Base-by-base conservation (phyloP, 257 asterid species). In the Eucommia ulmoides region DNA sequence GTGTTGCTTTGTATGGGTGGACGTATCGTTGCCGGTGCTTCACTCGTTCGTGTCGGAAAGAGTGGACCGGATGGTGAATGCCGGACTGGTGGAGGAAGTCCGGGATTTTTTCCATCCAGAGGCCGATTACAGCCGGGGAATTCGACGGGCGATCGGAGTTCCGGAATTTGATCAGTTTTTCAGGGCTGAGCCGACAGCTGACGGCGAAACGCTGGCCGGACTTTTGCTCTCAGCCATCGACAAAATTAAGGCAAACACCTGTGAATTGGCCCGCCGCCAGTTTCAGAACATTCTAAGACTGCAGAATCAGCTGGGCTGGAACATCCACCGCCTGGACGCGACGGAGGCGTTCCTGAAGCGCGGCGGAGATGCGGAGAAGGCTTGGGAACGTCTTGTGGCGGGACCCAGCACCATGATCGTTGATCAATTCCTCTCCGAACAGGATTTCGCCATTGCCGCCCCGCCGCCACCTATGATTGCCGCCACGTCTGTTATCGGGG, bases 141-240 rank as follows among this genome's bases (percentile, higher is more conserved):
- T 83, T 19, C 51, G 77, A n/a, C 76, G 82, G 0, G 93, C 94
- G 0, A 86, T 86, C 0, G 97, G 94, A 1, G 77, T 78, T 0
- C 94, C 93, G 0, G 97, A 87, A 66, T 22, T 87, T 73, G 76
- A 83, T 20, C 65, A 56, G 29, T 81, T 46, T 52, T 78, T 80
- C 29, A 53, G 76, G 20, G 23, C 41, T 20, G 74, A 42, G 14
- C 4, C 50, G 0, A 33, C 21, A 2, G 55, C 25, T 8, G 86
- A 66, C 16, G 49, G 29, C 1, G 62, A 8, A 4, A 42, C 51
- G 0, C 52, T 47, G 53, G 57, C 22, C 7, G 50, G n/a, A 44
- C 49, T 76, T 18, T 77, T 82, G 0, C 72, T 58, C n/a, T 20
- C 24, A 0, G 89, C 81, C 0, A 74, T 88, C 1, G 82, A 74